Conservation (phyloP, 2,329 filamentous ascomycete species). For the Microsporum canis region DNA sequence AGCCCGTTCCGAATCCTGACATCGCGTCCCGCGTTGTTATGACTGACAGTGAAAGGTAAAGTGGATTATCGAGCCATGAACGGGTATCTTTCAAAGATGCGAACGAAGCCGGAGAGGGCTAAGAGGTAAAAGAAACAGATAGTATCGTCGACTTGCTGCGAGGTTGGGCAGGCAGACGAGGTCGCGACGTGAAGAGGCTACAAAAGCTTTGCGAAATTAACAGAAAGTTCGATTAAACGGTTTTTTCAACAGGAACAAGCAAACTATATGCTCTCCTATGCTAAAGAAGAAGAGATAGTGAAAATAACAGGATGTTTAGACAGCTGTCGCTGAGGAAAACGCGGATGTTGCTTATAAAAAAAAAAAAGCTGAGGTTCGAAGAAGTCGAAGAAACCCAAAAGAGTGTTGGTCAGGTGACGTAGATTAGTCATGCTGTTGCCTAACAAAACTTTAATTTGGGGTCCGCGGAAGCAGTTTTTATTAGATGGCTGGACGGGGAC, state of each 20-base stretch:
- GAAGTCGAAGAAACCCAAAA: background rate
- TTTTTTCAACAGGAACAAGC: background rate
- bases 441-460: background rate
- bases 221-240: background rate
- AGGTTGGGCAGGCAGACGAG: background rate
- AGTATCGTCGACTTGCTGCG: background rate
- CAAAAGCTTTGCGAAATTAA: background rate
- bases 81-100: background rate
- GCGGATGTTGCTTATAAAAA: background rate
- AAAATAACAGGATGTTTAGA: background rate
- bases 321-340: constrained; percentile 1
- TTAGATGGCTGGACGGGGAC: too few species aligned
- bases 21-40: constrained; percentile 7
- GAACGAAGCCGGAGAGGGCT: background rate
- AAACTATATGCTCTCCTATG: background rate
- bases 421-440: background rate
- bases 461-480: background rate
- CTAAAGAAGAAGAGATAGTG: background rate
- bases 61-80: background rate
- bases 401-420: background rate
- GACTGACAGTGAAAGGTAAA: background rate
- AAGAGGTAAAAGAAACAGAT: background rate
- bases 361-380: constrained; percentile 3
- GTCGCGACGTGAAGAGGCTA: constrained; percentile 1
- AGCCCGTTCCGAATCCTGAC: constrained; percentile 13